Percentiles rank a stretch among this genome's conserved stretches.
These are phyloP conservation scores for Silene latifolia DNA, from an alignment of 148 eudicot genomes.

Conservation along the genomic window DNA sequence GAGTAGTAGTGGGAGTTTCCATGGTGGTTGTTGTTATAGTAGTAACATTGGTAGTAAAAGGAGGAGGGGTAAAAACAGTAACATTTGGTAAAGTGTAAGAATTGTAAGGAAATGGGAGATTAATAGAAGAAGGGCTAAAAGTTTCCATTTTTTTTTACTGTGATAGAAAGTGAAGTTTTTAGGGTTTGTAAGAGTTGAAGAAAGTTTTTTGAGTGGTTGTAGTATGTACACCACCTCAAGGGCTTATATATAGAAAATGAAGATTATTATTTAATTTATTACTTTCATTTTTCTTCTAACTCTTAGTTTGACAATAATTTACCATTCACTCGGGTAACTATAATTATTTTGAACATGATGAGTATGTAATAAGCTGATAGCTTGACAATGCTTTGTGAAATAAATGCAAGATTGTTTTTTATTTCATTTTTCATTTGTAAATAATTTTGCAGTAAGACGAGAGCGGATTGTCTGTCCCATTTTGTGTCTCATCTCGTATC, in stretches of 20 bases:
- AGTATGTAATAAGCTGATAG: too few species aligned
- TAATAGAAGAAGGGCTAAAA: slow-evolving; percentile 39
- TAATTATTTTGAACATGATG: too few species aligned
- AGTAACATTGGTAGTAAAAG: slow-evolving; percentile 1
- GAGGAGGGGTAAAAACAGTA: slow-evolving; percentile 9
- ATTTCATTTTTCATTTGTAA: too few species aligned
- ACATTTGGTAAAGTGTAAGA: slow-evolving; percentile 25
- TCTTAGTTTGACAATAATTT: too few species aligned
- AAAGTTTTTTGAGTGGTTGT: slow-evolving; percentile 11
- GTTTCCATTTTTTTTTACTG: slow-evolving; percentile 49
- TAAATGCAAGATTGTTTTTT: too few species aligned
- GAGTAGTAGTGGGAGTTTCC: slow-evolving; percentile 10
- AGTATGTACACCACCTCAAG: slow-evolving; percentile 12
- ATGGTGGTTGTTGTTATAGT: neutral
- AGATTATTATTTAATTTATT: too few species aligned
- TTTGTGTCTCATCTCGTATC: too few species aligned
- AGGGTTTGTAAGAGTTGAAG: neutral
- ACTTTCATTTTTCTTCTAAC: neutral
- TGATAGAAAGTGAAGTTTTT: neutral
- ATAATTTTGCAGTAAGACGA: too few species aligned
- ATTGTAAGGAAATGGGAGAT: slow-evolving; percentile 38
- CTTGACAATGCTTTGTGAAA: too few species aligned
- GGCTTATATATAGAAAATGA: slow-evolving; percentile 19
- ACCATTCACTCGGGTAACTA: too few species aligned
- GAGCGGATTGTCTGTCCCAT: too few species aligned